Evolutionary conservation across 768 basidiomycete species (phyloP), one percentile per base, ranked within the genome.

Genomic region (Chlorophyllum brunneum): DNA sequence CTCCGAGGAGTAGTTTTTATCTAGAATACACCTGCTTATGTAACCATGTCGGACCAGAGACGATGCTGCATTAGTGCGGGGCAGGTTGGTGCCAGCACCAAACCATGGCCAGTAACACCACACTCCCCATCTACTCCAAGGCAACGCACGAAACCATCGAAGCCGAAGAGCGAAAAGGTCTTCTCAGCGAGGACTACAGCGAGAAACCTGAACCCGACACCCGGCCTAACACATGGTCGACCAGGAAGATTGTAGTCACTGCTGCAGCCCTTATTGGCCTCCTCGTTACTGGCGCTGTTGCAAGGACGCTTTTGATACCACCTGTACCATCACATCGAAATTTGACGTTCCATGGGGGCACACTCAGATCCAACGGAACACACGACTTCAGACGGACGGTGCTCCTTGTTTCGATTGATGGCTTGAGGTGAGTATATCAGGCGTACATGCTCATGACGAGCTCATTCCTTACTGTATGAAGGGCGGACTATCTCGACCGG

Each of bases 401-500:
- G 6, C 63, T 95, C 16, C 78, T 95, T 49, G 82, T 95, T 3
- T 93, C 91, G 24, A 89, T 95, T 30, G 93, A 95, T 61, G 92
- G 92, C 0, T 68, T 95, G 29, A 76, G 88, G 88, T 84, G 59
- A 31, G 71, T 67, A 58, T 5, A 43, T 10, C 39, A 37, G 20
- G 20, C n/a, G n/a, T n/a, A n/a, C n/a, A 6, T 46, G 22, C 22
- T 18, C 37, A 5, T 20, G 5, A 5, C 7, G 9, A 8, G 26
- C 4, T 16, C n/a, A 16, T 29, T 7, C 16, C 30, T 29, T 2
- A 33, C 8, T 37, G 16, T 37, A 18, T 42, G 49, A 24, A 91
- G 91, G 48, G 89, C 92, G 30, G 89, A 90, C 64, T 95, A 95
- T 62, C 75, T 95, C 22, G 89, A 93, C 64, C 77, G 89, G 43